Evolutionary conservation across 2,329 filamentous ascomycete genomes (phyloP), one percentile per base, ranked within the genome.

Genomic region (Scedosporium dehoogii): DNA sequence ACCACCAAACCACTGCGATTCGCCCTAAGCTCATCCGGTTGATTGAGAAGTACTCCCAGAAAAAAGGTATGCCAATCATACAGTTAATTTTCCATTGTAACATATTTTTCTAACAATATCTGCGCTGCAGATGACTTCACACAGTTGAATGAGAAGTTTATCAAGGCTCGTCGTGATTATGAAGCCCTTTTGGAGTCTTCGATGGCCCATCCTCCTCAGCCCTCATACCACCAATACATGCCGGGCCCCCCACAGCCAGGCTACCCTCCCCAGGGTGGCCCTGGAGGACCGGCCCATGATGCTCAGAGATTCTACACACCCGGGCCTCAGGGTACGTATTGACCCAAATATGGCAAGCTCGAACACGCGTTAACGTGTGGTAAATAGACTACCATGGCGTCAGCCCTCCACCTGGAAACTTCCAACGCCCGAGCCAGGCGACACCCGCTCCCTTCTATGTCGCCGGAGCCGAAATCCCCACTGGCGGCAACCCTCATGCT

Each of bases 11-110:
- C 0, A 76, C 97, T 66, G 90, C 92, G 3, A 99, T 99, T 70
- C 85, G 94, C 38, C 94, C 94, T 12, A 99, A 99, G 78, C 79
- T 99, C 65, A 97, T 99, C 72, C 96, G 97, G 77, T 79, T 99
- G 59, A 99, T 99, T 72, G 94, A 96, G 65, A 97, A 97, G 74
- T 99, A 99, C 73, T 97, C 94, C 9, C 94, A 99, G 73, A 97
- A 96, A 84, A 99, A 99, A 78, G 92, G 92, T 93, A 77, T 61
- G 70, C 58, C 7, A 2, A 18, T 6, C 4, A 7, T 3, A 18
- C 21, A 23, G 25, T 6, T 14, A 18, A 18, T 2, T 3, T 9
- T 33, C 25, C 25, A 6, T 14, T 25, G 1, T 7, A 21, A 9
- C n/a, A 12, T 6, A 33, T 7, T 23, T 44, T 62, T 23, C n/a